Evolutionary conservation across 108 stramenopile species (phyloP).

Genomic region (Epithemia pelagica): DNA sequence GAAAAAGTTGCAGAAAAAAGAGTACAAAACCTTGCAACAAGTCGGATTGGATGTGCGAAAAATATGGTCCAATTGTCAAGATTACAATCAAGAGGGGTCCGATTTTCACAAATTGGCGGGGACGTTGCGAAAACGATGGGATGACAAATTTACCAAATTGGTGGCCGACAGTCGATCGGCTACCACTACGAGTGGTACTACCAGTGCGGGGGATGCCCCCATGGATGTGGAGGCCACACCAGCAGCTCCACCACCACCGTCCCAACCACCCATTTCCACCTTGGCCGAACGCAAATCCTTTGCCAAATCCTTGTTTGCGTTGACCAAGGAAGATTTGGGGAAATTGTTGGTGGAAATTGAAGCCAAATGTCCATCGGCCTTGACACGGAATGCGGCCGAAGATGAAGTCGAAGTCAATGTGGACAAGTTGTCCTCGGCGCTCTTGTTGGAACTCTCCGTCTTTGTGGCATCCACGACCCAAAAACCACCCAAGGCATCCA

Average conservation of each 20-base stretch:
- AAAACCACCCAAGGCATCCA: background rate
- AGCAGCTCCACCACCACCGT: conserved; percentile 1
- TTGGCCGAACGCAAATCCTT: conserved; percentile 81
- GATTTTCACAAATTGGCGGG: conserved; percentile 86
- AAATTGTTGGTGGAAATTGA: conserved; percentile 85
- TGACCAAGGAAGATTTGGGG: conserved; percentile 87
- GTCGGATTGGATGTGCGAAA: conserved; percentile 89
- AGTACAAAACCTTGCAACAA: conserved; percentile 66
- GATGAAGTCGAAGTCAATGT: conserved; percentile 94
- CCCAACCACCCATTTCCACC: conserved; percentile 17
- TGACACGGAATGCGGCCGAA: conserved; percentile 75
- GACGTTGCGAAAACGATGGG: conserved; percentile 24
- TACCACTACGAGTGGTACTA: background rate
- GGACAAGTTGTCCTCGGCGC: conserved; percentile 70
- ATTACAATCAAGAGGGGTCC: conserved; percentile 90
- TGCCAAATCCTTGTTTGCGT: conserved; percentile 77
- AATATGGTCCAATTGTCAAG: conserved; percentile 93
- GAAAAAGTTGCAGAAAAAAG: conserved; percentile 62
- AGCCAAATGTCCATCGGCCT: conserved; percentile 76
- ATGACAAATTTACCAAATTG: conserved; percentile 8
- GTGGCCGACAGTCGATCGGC: background rate
- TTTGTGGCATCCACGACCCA: conserved; percentile 12
- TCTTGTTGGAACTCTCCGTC: conserved; percentile 66
- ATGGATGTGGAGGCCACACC: background rate
- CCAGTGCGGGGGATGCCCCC: background rate